A percentile compares a stretch with the other conserved stretches of the same genome.
Conservation (phyloP, 73 alveolate species). For the Paramecium primaurelia region DNA sequence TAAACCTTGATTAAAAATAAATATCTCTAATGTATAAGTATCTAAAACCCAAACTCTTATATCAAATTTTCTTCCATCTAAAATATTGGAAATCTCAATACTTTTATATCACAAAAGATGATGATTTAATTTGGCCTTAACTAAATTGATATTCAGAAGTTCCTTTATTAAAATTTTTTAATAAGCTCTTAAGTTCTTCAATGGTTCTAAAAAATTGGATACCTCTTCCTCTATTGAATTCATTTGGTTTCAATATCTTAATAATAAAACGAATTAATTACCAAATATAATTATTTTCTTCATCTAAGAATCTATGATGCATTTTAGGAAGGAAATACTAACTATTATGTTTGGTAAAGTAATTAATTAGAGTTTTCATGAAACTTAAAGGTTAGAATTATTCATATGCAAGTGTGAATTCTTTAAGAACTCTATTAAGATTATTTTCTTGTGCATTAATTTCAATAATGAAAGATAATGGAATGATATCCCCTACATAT, state of each 20-base stretch:
- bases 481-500: conserved; percentile 6
- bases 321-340: background rate
- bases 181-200: conserved; percentile 60
- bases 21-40: conserved; percentile 76
- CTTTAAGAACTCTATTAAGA: background rate
- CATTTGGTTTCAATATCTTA: conserved; percentile 69
- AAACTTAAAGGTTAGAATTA: background rate
- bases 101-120: conserved; percentile 81
- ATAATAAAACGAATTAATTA: background rate
- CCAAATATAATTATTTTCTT: conserved; percentile 66
- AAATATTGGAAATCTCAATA: too few relatives aligned
- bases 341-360: background rate
- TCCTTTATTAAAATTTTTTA: conserved; percentile 66
- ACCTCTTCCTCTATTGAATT: conserved; percentile 84
- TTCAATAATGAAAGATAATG: background rate
- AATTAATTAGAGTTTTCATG: too few relatives aligned
- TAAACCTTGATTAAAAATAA: conserved; percentile 90
- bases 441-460: background rate
- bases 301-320: background rate
- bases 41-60: conserved; percentile 94
- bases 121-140: background rate
- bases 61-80: conserved; percentile 92
- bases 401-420: background rate
- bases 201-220: conserved; percentile 69
- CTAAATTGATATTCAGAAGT: conserved; percentile 22